Evolutionary conservation across 192 early-diverging fungal genomes (phyloP).

Genomic region (Gryganskiella cystojenkinii): DNA sequence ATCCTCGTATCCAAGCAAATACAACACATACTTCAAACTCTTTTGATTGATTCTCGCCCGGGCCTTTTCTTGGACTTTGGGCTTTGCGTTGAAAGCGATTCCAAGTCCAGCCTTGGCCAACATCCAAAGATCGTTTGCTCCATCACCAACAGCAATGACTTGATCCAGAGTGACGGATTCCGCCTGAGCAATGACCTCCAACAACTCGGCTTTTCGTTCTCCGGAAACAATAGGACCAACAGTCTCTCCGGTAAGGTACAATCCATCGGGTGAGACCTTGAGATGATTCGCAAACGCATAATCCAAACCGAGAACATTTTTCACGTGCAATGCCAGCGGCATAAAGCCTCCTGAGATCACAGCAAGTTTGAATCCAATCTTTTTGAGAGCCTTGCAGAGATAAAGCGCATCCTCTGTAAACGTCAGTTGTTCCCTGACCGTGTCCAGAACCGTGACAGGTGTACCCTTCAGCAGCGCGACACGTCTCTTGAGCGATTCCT

Average conservation of each 20-base stretch:
- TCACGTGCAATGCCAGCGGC: constrained; percentile 93
- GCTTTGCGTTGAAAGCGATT: constrained; percentile 98
- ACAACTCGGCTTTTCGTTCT: constrained; percentile 91
- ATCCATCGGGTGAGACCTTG: constrained; percentile 85
- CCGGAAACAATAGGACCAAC: constrained; percentile 93
- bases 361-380: constrained; percentile 93
- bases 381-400: constrained; percentile 89
- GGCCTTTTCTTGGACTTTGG: constrained; percentile 93
- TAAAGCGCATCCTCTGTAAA: constrained; percentile 95
- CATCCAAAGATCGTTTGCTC: constrained; percentile 98
- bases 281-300: constrained; percentile 99
- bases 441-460: constrained; percentile 81
- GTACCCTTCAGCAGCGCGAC: constrained; percentile 91
- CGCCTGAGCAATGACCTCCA: constrained; percentile 96
- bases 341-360: constrained; percentile 97
- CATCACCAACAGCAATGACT: constrained; percentile 98
- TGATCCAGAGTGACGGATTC: constrained; percentile 89
- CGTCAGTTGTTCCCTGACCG: constrained; percentile 76
- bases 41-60: constrained; percentile 92
- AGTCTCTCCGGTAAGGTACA: constrained; percentile 86
- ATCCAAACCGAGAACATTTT: constrained; percentile 89
- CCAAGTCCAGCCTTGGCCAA: constrained; percentile 92
- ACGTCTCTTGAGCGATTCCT: constrained; percentile 88
- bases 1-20: constrained; percentile 89
- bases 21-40: constrained; percentile 89